Conservation (phyloP, 2,329 filamentous ascomycete species). For the Fusarium camptoceras region DNA sequence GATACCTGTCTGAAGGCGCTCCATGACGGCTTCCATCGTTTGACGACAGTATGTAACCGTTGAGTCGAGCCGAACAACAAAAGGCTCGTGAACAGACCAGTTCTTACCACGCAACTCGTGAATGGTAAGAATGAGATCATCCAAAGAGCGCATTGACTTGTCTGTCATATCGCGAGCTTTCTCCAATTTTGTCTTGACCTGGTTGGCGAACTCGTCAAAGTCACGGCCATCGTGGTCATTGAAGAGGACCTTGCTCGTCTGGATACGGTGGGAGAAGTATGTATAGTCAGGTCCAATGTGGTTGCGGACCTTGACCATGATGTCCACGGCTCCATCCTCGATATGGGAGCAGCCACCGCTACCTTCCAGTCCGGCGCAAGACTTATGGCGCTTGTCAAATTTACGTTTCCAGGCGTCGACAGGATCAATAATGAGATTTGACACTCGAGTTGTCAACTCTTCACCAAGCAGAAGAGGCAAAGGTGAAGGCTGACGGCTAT, state of each 20-base stretch:
- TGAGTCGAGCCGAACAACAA: constrained; percentile 58
- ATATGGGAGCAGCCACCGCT: constrained; percentile 55
- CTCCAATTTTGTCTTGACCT: constrained; percentile 53
- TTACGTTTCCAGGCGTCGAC: constrained; percentile 56
- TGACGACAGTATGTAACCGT: constrained; percentile 57
- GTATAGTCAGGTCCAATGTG: constrained; percentile 62
- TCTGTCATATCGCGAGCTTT: constrained; percentile 57
- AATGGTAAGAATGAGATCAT: constrained; percentile 63
- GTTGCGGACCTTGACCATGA: constrained; percentile 61
- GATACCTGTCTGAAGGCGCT: constrained; percentile 64
- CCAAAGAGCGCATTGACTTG: constrained; percentile 53
- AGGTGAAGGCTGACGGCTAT: constrained; percentile 62
- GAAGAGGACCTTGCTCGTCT: constrained; percentile 60
- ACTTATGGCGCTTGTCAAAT: constrained; percentile 55
- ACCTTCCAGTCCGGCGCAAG: constrained; percentile 53
- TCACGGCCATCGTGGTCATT: constrained; percentile 56
- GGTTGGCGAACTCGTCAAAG: constrained; percentile 58
- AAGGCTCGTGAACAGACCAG: constrained; percentile 61
- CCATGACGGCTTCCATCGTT: constrained; percentile 61
- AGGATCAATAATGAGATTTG: constrained; percentile 56
- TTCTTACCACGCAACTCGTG: constrained; percentile 59
- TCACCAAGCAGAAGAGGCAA: constrained; percentile 61
- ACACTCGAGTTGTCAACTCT: constrained; percentile 59
- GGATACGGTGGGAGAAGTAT: constrained; percentile 58
- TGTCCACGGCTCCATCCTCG: constrained; percentile 58